Conservation (phyloP, 2,329 filamentous ascomycete genomes). For the Cladophialophora chaetospira region DNA sequence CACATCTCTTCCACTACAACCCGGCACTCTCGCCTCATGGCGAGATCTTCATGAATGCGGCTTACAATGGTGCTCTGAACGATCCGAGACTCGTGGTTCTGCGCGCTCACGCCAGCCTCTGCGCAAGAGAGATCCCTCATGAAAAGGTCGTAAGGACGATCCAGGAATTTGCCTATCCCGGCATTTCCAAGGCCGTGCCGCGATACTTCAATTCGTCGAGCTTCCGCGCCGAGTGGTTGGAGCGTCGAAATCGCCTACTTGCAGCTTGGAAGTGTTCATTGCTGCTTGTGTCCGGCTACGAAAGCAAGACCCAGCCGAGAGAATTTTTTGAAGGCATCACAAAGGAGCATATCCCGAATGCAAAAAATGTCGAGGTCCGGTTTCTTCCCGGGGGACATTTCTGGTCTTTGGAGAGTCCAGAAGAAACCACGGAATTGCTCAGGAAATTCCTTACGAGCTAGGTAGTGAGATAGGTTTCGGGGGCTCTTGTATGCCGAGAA, state of each 20-base stretch:
- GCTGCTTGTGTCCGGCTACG: constrained; percentile 13
- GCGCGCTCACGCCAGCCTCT: not conserved
- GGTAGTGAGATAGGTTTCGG: not conserved
- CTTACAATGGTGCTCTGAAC: constrained; percentile 16
- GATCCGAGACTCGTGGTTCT: not conserved
- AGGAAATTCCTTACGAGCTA: constrained; percentile 2
- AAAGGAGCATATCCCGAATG: not conserved
- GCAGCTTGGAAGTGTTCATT: constrained; percentile 14
- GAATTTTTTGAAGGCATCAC: constrained; percentile 9
- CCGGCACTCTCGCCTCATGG: constrained; percentile 17
- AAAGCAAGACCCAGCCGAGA: constrained; percentile 16
- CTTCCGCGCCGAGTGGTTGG: constrained; percentile 19
- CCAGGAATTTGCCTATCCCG: constrained; percentile 16
- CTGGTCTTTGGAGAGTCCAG: not conserved
- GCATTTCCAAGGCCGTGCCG: constrained; percentile 10
- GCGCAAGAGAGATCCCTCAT: not conserved
- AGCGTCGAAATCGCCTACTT: constrained; percentile 12
- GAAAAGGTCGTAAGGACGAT: constrained; percentile 5
- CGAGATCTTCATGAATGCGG: constrained; percentile 18
- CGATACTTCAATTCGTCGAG: constrained; percentile 23
- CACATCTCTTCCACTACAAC: constrained; percentile 20
- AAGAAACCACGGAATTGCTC: not conserved
- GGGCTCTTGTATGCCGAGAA: no score
- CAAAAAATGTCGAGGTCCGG: not conserved
- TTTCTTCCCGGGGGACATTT: constrained; percentile 1